Conservation (phyloP, 352 stramenopile species). For the Phytopythium ostracodes region DNA sequence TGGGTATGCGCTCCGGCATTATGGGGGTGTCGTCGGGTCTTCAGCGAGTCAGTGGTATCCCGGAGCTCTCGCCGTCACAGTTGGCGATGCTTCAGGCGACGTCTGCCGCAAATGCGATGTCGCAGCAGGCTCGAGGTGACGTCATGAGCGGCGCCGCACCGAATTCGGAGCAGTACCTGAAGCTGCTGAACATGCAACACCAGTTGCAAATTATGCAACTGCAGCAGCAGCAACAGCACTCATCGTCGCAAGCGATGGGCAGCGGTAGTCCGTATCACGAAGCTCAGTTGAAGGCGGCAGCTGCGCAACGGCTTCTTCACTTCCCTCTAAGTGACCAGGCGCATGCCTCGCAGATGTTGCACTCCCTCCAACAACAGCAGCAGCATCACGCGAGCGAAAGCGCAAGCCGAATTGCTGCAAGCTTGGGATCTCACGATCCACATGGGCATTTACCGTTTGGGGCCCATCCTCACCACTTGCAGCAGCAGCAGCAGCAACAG, state of each 20-base stretch:
- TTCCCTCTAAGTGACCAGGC: constrained; percentile 18
- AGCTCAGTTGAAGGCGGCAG: constrained; percentile 37
- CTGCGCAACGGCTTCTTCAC: constrained; percentile 37
- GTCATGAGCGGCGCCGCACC: constrained; percentile 38
- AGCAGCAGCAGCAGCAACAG: constrained; percentile 26
- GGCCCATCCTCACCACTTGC: constrained; percentile 10
- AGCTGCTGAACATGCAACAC: constrained; percentile 84
- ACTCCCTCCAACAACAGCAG: constrained; percentile 1
- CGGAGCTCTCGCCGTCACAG: constrained; percentile 36
- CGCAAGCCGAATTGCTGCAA: not conserved
- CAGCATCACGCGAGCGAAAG: constrained; percentile 12
- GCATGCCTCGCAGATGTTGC: constrained; percentile 3
- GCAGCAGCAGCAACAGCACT: constrained; percentile 45
- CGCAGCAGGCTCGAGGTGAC: constrained; percentile 30
- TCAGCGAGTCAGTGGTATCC: constrained; percentile 12
- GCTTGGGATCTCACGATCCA: not conserved
- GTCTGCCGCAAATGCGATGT: not conserved
- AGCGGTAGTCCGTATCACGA: constrained; percentile 44
- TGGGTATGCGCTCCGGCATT: not conserved
- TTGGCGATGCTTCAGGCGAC: constrained; percentile 25
- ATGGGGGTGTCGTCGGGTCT: not conserved
- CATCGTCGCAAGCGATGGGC: constrained; percentile 36
- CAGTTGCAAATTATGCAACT: constrained; percentile 85
- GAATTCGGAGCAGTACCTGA: constrained; percentile 77
- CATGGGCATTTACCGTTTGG: constrained; percentile 3